Base-by-base conservation (phyloP, 2,329 filamentous ascomycete species). In the Thelonectria olida region DNA sequence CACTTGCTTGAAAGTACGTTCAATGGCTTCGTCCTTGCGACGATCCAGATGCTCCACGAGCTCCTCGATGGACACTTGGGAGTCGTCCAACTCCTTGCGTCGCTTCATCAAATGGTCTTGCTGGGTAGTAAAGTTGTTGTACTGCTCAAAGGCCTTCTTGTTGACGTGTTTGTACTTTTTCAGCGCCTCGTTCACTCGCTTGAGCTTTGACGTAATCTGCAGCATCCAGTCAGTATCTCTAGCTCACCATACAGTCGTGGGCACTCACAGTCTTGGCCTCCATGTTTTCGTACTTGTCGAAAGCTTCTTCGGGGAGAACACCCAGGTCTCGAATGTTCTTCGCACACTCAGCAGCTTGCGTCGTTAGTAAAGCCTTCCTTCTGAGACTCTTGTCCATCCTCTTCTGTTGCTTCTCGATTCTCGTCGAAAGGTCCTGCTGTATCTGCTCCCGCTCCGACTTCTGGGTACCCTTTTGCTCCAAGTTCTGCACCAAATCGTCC, bases 131-230 rank as follows among this genome's bases (percentile, higher is more conserved):
- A 98, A 99, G 80, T 90, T 97, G 80, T 95, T 96, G 82, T 98
- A 99, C 77, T 99, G 96, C 79, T 99, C 96, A 74, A 98, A 97
- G 0, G 96, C 96, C 80, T 99, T 98, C 81, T 98, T 99, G 86
- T 99, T 99, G 80, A 99, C 94, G 72, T 97, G 93, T 56, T 93
- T 93, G 80, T 96, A 98, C 76, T 97, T 97, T 81, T 98, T 98
- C 55, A 98, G 84, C 0, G 92, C 89, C 70, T 97, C 92, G 65
- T 97, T 96, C 72, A 95, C 93, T 73, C 94, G 96, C 79, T 96
- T 93, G 22, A 98, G 87, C 58, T 90, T 89, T 39, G 81, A 81
- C n/a, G 82, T 81, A 61, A 88, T 87, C 83, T 88, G 63, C 5
- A 10, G 39, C 4, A 50, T 31, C 4, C 57, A 49, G 27, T 72